A percentile compares a stretch with the other conserved stretches of the same genome.
phyloP scores from a whole-genome alignment of 495 filamentous ascomycete genomes.

The Penicillium parvum region DNA sequence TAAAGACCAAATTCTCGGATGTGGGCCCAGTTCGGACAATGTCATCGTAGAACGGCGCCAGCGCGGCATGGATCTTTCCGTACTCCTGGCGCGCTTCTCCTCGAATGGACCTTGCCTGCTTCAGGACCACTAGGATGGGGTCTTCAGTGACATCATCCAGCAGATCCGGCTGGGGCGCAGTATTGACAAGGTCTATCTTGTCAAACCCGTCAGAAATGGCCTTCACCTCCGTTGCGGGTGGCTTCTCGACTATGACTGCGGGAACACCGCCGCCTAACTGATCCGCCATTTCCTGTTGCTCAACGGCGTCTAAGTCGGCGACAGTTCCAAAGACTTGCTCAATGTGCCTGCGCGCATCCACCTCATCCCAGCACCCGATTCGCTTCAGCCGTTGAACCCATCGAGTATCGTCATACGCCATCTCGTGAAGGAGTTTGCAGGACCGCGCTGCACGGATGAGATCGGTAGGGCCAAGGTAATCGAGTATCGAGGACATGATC shows the following conservation, averaged over 20 bases:
- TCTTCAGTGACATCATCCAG: slow-evolving; percentile 24
- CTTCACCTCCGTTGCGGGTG: slow-evolving; percentile 20
- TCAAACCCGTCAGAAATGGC: slow-evolving; percentile 62
- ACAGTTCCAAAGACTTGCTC: slow-evolving; percentile 70
- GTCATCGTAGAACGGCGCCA: slow-evolving; percentile 85
- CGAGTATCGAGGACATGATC: slow-evolving; percentile 82
- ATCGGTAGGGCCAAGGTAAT: slow-evolving; percentile 80
- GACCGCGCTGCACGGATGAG: slow-evolving; percentile 82
- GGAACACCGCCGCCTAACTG: slow-evolving; percentile 14
- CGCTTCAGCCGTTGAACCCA: slow-evolving; percentile 80
- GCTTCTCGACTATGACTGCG: slow-evolving; percentile 8
- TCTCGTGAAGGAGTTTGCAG: slow-evolving; percentile 87
- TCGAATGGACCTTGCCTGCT: slow-evolving; percentile 68
- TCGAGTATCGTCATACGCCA: slow-evolving; percentile 97
- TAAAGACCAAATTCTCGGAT: slow-evolving; percentile 77
- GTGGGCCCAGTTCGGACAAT: slow-evolving; percentile 68
- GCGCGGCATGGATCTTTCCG: slow-evolving; percentile 79
- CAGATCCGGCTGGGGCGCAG: slow-evolving; percentile 12
- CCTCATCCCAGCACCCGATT: slow-evolving; percentile 92
- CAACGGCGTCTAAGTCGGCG: slow-evolving; percentile 53
- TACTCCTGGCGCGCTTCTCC: slow-evolving; percentile 87
- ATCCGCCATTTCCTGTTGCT: slow-evolving; percentile 43
- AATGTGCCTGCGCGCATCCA: slow-evolving; percentile 71
- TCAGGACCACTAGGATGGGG: slow-evolving; percentile 60
- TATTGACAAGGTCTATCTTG: slow-evolving; percentile 50